phyloP scores from a whole-genome alignment of 139 green algal species.

The Astrephomene gubernaculifera region DNA sequence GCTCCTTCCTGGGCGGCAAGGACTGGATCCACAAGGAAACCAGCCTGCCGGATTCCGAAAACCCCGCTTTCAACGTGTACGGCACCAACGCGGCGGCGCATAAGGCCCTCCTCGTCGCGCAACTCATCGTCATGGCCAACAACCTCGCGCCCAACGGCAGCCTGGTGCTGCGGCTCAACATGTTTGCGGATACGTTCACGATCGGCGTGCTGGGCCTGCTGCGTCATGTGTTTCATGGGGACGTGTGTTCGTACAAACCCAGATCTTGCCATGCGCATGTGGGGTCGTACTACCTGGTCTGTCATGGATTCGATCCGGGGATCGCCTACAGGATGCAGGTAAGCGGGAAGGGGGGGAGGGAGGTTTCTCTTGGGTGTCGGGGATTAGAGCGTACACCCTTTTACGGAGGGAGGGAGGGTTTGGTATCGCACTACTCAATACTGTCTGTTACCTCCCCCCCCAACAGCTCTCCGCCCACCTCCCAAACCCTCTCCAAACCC shows the following conservation, averaged over 20 bases:
- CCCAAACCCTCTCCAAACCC: no score
- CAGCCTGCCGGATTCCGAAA: slow-evolving; percentile 20
- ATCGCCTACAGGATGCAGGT: slow-evolving; percentile 21
- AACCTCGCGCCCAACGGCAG: slow-evolving; percentile 45
- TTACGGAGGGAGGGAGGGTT: no score
- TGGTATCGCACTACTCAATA: no score
- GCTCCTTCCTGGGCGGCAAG: slow-evolving; percentile 50
- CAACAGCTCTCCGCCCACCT: no score
- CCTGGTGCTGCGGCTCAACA: slow-evolving; percentile 56
- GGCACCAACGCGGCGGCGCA: slow-evolving; percentile 22
- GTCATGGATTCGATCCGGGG: slow-evolving; percentile 29
- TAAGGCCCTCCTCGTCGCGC: slow-evolving; percentile 53
- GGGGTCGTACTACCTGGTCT: slow-evolving; percentile 53
- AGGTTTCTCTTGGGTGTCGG: no score
- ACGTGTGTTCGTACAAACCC: slow-evolving; percentile 54
- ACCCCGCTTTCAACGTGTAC: slow-evolving; percentile 49
- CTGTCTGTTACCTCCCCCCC: no score
- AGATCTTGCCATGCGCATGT: slow-evolving; percentile 48
- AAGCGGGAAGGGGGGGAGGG: no score
- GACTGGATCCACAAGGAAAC: slow-evolving; percentile 52
- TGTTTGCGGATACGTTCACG: slow-evolving; percentile 37
- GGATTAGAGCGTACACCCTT: no score
- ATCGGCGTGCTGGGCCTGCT: slow-evolving; percentile 52
- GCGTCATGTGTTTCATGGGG: slow-evolving; percentile 44
- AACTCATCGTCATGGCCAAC: slow-evolving; percentile 55